phyloP scores from a whole-genome alignment of 441 rosid species.

The Adansonia grandidieri region DNA sequence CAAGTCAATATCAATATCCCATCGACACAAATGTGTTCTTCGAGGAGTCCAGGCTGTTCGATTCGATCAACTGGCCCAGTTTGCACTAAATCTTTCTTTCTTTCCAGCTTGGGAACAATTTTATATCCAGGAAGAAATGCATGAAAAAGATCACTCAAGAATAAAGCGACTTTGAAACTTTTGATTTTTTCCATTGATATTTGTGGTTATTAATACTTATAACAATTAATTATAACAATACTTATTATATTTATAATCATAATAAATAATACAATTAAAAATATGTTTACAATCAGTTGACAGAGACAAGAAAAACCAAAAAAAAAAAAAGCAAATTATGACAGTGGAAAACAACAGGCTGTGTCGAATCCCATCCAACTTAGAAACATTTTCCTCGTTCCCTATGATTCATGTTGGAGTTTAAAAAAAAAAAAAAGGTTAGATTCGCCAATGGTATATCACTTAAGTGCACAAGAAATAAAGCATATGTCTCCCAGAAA shows the following conservation, averaged over 20 bases:
- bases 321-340: not conserved
- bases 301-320: no score
- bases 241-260: no score
- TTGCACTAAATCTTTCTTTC: not conserved
- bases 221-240: no score
- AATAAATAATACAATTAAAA: no score
- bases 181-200: no score
- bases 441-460: not conserved
- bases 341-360: constrained; percentile 6
- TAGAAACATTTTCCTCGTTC: not conserved
- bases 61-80: constrained; percentile 6
- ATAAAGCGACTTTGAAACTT: no score
- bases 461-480: not conserved
- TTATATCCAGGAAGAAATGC: not conserved
- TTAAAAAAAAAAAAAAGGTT: not conserved
- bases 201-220: no score
- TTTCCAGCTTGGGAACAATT: not conserved
- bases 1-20: not conserved
- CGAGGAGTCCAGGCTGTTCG: constrained; percentile 19
- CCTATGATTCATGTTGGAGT: not conserved
- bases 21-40: not conserved
- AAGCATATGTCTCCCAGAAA: not conserved
- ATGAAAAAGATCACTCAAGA: not conserved
- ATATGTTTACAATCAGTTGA: no score
- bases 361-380: not conserved